These are phyloP conservation scores for Cylindrotheca closterium DNA, from an alignment of 108 stramenopile genomes.

Conservation along the genomic window DNA sequence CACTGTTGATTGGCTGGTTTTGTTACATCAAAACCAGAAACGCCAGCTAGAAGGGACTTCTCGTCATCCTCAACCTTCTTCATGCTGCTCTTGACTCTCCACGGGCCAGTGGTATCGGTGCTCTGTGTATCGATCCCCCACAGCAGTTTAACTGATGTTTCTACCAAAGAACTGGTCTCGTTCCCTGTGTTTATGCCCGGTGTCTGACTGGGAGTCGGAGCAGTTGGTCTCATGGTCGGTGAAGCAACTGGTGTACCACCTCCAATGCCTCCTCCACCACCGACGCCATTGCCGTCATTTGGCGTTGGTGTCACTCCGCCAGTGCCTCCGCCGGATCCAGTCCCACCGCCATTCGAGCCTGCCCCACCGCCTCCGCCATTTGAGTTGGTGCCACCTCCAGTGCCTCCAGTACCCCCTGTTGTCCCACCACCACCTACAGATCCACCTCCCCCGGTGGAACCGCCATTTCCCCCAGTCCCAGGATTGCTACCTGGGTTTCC, in stretches of 20 bases:
- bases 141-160: conserved; percentile 16
- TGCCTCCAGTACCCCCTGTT: not conserved
- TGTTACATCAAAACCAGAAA: conserved; percentile 2
- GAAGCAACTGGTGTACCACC: no score
- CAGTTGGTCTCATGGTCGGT: no score
- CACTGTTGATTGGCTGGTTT: conserved; percentile 7
- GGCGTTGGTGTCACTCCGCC: not conserved
- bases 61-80: not conserved
- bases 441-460: not conserved
- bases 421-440: not conserved
- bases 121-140: conserved; percentile 10
- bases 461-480: not conserved
- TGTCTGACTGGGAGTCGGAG: not conserved
- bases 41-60: not conserved
- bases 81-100: conserved; percentile 1
- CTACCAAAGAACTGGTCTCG: not conserved
- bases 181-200: not conserved
- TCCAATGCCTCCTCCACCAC: not conserved
- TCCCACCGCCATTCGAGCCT: not conserved
- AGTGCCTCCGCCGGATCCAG: not conserved
- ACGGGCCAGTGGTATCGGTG: not conserved
- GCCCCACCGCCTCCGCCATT: not conserved
- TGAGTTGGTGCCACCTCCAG: not conserved
- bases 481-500: not conserved
- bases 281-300: not conserved